Evolutionary conservation across 768 basidiomycete genomes (phyloP), one percentile per base, ranked within the genome.

Genomic region (Tricholoma matsutake): DNA sequence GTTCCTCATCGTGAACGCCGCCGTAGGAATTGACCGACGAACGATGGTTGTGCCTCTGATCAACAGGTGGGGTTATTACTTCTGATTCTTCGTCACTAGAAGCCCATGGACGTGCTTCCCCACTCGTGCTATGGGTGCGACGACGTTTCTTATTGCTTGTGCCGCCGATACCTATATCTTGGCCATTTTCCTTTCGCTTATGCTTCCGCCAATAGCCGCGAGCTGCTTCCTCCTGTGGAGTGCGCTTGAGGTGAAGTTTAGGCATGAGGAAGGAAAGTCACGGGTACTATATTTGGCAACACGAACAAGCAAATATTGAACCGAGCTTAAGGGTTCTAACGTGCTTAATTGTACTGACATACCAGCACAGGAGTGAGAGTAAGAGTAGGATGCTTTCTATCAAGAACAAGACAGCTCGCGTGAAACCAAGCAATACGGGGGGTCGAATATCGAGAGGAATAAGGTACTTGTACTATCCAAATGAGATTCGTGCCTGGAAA

Each of bases 201-300:
- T 73, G 71, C 57, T 81, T 81, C 39, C 75, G 76, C 45, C 68
- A 62, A 65, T 75, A 69, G 51, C n/a, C n/a, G n/a, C 73, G 79
- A 57, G 79, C 79, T 14, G 72, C 80, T 65, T 84, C 80, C 69
- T 89, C 87, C 56, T 83, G 81, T 6, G 82, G 81, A 1, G 87
- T 88, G 49, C 81, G 81, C 68, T 90, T 90, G 52, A 89, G 77
- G 57, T 78, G 81, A 37, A 89, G 72, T 68, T 84, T 87, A 56
- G 81, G 75, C 77, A 79, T 82, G 56, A 20, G 39, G 13, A 6
- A 41, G 34, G 34, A 35, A 25, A 25, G 22, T 25, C 22, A 25
- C 22, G 22, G n/a, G 22, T 25, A 25, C 22, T 25, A 25, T 25
- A 25, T 25, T 25, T 25, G 22, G 22, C 22, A 25, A 25, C 22